Evolutionary conservation across 345 rosid genomes (phyloP).

Genomic region (Eucalyptus victrix): DNA sequence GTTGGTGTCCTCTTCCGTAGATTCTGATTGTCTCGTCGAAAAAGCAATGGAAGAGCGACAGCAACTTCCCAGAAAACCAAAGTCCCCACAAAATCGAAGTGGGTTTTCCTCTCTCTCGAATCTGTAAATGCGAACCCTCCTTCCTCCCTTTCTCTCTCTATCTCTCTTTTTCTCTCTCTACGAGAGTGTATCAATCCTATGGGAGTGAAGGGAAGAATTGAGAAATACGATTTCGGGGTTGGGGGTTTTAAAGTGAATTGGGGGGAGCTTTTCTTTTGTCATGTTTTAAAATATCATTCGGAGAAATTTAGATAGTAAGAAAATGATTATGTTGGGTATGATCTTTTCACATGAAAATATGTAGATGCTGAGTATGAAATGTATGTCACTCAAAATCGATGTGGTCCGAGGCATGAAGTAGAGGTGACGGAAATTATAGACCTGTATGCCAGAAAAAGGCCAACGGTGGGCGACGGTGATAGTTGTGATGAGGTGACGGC

Average conservation of each 20-base stretch:
- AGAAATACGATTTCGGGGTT: background rate
- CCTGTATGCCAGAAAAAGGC: background rate
- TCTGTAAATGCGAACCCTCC: background rate
- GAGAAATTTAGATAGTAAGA: background rate
- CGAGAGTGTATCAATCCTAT: background rate
- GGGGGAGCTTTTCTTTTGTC: background rate
- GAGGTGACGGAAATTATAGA: background rate
- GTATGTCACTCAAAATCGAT: background rate
- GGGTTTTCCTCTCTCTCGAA: background rate
- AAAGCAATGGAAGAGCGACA: background rate
- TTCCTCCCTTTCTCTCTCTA: background rate
- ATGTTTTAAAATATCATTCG: background rate
- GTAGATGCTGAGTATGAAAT: background rate
- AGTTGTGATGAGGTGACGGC: background rate
- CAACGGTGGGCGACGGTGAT: background rate
- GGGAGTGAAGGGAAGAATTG: background rate
- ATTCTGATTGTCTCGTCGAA: conserved; percentile 9
- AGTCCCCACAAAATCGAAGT: background rate
- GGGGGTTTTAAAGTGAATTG: conserved; percentile 10
- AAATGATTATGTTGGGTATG: background rate
- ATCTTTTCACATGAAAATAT: background rate
- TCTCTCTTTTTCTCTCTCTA: background rate
- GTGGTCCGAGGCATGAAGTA: background rate
- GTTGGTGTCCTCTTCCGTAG: conserved; percentile 15
- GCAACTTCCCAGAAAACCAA: background rate